Evolutionary conservation across 2,329 filamentous ascomycete genomes (phyloP).

Genomic region (Metarhizium anisopliae): DNA sequence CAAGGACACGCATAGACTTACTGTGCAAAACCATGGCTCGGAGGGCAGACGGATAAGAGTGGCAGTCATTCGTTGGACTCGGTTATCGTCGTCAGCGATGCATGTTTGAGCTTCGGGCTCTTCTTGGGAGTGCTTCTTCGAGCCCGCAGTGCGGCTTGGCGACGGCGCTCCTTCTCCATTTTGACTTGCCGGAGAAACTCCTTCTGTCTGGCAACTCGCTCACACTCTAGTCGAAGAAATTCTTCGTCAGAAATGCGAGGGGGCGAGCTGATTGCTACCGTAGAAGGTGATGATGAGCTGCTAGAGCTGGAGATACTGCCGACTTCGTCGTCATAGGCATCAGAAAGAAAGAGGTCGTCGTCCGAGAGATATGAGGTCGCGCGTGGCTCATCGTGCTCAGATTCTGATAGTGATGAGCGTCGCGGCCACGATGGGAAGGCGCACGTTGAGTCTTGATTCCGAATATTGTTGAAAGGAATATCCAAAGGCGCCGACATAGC

Average conservation of each 20-base stretch:
- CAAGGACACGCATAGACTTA: not conserved
- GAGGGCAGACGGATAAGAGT: not conserved
- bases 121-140: conserved; percentile 38
- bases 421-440: conserved; percentile 53
- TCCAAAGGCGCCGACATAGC: conserved; percentile 35
- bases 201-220: conserved; percentile 41
- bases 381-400: conserved; percentile 30
- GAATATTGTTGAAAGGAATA: conserved; percentile 32
- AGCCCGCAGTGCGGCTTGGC: conserved; percentile 24
- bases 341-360: conserved; percentile 51
- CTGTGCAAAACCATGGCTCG: not conserved
- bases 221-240: conserved; percentile 39
- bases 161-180: conserved; percentile 46
- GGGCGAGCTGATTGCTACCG: conserved; percentile 20
- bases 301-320: conserved; percentile 38
- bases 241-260: conserved; percentile 36
- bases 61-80: conserved; percentile 27
- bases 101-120: conserved; percentile 37
- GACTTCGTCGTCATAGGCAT: conserved; percentile 41
- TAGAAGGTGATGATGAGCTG: conserved; percentile 25
- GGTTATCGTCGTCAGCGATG: conserved; percentile 44
- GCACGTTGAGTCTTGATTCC: conserved; percentile 35
- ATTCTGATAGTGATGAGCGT: conserved; percentile 39
- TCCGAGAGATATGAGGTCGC: conserved; percentile 52
- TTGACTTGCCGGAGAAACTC: conserved; percentile 42